phyloP scores from a whole-genome alignment of 495 filamentous ascomycete genomes.

The Trichoderma reesei region DNA sequence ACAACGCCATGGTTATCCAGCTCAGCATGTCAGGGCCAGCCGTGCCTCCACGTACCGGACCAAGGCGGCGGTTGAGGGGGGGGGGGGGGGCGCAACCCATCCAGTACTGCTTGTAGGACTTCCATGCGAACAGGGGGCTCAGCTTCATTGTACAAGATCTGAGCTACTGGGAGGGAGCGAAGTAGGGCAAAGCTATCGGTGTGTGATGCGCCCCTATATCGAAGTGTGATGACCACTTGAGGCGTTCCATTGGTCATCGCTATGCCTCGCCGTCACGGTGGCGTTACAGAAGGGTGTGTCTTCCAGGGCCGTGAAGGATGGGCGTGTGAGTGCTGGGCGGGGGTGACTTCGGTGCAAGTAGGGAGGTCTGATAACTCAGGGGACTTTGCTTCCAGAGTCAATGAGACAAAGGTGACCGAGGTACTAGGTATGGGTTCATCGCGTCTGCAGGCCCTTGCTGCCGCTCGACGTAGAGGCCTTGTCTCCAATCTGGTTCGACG shows the following conservation, averaged over 20 bases:
- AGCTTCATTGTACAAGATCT: background rate
- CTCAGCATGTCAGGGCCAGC: too few relatives aligned
- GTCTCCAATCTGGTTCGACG: too few relatives aligned
- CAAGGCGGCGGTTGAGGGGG: too few relatives aligned
- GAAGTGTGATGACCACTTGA: background rate
- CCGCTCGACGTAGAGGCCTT: too few relatives aligned
- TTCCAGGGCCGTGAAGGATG: background rate
- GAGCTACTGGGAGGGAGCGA: background rate
- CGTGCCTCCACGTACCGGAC: too few relatives aligned
- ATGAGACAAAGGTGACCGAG: background rate
- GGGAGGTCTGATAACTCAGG: too few relatives aligned
- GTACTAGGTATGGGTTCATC: too few relatives aligned
- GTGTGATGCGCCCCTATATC: background rate
- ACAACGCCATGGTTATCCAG: too few relatives aligned
- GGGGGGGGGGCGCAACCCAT: background rate
- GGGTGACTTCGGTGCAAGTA: too few relatives aligned
- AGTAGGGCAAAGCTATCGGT: background rate
- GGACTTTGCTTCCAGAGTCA: too few relatives aligned
- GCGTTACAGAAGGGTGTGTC: background rate
- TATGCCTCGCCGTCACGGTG: background rate
- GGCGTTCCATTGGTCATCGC: background rate
- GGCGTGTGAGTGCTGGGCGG: background rate
- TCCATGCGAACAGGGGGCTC: background rate
- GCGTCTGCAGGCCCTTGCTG: too few relatives aligned
- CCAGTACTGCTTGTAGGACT: background rate